A percentile compares a stretch with the other conserved stretches of the same genome.
Conservation (phyloP, 2,329 filamentous ascomycete genomes). For the Alternaria hordeiaustralica region DNA sequence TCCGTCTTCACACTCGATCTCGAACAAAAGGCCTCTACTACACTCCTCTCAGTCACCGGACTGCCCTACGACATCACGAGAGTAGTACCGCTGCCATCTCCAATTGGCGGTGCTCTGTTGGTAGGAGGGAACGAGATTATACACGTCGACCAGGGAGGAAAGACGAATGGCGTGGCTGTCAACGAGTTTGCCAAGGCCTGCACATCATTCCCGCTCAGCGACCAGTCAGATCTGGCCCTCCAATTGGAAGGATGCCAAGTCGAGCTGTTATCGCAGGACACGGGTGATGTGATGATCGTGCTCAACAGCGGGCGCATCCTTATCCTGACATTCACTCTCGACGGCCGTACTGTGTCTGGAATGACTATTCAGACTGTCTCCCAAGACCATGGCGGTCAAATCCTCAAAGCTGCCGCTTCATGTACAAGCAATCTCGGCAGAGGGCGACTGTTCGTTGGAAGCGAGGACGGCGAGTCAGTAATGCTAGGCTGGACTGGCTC, state of each 20-base stretch:
- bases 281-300: constrained; percentile 83
- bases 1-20: constrained; percentile 95
- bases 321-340: constrained; percentile 81
- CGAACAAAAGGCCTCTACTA: constrained; percentile 90
- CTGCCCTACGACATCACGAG: constrained; percentile 87
- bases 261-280: constrained; percentile 76
- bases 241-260: constrained; percentile 82
- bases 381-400: constrained; percentile 65
- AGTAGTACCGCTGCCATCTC: constrained; percentile 81
- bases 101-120: constrained; percentile 86
- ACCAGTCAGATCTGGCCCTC: constrained; percentile 81
- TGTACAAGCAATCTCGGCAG: constrained; percentile 73
- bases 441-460: constrained; percentile 81
- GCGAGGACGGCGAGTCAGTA: constrained; percentile 80
- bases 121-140: constrained; percentile 90
- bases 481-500: constrained; percentile 79
- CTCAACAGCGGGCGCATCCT: constrained; percentile 76
- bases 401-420: constrained; percentile 69
- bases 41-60: constrained; percentile 82
- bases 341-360: constrained; percentile 89
- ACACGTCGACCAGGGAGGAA: constrained; percentile 94
- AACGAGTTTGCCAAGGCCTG: constrained; percentile 86
- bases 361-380: constrained; percentile 74
- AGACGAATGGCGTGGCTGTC: constrained; percentile 88
- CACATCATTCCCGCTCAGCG: constrained; percentile 82